phyloP scores from a whole-genome alignment of 306 rosid genomes.

The Begonia peltatifolia region DNA sequence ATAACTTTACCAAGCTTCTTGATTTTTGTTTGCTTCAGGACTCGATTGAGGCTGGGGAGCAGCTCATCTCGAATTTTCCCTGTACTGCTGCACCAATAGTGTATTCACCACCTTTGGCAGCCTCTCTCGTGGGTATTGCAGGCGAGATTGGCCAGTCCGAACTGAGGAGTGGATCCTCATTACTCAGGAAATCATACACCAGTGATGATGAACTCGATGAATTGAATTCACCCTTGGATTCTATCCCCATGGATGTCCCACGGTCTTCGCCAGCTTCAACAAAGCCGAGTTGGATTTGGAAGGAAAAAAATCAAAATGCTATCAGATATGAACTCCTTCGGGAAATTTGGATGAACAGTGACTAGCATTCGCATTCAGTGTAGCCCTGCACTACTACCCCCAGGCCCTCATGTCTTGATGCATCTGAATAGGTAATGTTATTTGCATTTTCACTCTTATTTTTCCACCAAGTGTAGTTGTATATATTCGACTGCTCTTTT shows the following conservation, averaged over 20 bases:
- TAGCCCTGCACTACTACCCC: not conserved
- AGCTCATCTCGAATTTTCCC: constrained; percentile 43
- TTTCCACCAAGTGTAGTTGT: too few species aligned
- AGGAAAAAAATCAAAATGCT: constrained; percentile 31
- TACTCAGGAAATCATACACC: constrained; percentile 68
- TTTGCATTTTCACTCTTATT: too few species aligned
- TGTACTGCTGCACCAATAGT: constrained; percentile 50
- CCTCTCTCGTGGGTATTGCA: constrained; percentile 29
- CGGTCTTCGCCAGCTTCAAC: constrained; percentile 21
- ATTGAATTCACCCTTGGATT: constrained; percentile 61
- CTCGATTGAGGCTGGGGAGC: constrained; percentile 31
- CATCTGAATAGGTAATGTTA: too few species aligned
- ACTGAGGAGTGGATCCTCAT: constrained; percentile 69
- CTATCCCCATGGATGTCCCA: constrained; percentile 28
- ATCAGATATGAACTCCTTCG: constrained; percentile 79
- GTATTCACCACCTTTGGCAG: constrained; percentile 53
- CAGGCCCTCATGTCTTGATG: not conserved
- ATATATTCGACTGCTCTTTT: too few species aligned
- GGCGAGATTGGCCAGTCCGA: constrained; percentile 49
- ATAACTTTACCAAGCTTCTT: not conserved
- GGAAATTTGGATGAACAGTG: constrained; percentile 66
- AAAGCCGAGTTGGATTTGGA: constrained; percentile 27
- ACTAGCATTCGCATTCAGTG: constrained; percentile 15
- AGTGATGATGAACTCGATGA: constrained; percentile 97
- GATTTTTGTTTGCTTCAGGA: constrained; percentile 31